phyloP scores from a whole-genome alignment of 208 protist species.

The Trypanosomatidae sp. region DNA sequence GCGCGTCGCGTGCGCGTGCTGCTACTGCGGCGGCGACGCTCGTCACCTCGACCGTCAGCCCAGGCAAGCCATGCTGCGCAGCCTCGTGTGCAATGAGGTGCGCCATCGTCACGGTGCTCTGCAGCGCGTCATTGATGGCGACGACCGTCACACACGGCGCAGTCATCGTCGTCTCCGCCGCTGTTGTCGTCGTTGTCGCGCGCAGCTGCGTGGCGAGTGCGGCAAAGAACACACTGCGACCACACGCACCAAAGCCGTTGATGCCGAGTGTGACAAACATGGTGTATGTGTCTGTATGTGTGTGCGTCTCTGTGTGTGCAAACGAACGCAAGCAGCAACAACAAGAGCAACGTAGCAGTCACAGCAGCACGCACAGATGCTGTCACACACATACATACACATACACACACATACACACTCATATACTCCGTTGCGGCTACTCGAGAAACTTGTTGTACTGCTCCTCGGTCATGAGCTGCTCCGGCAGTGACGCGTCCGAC shows the following conservation, averaged over 20 bases:
- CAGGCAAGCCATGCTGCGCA: too few relatives aligned
- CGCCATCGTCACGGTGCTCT: slow-evolving; percentile 88
- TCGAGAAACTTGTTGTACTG: slow-evolving; percentile 84
- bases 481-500: slow-evolving; percentile 50
- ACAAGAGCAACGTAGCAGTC: too few relatives aligned
- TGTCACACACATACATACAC: background rate
- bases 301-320: too few relatives aligned
- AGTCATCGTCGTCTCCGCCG: too few relatives aligned
- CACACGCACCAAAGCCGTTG: slow-evolving; percentile 96
- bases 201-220: too few relatives aligned
- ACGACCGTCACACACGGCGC: slow-evolving; percentile 61
- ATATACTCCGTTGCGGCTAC: slow-evolving; percentile 3
- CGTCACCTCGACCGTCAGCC: too few relatives aligned
- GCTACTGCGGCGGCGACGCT: too few relatives aligned
- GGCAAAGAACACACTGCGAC: slow-evolving; percentile 86
- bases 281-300: too few relatives aligned
- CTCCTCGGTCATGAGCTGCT: slow-evolving; percentile 66
- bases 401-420: background rate
- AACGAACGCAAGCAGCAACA: too few relatives aligned
- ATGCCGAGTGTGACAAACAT: slow-evolving; percentile 40
- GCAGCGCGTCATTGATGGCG: slow-evolving; percentile 93
- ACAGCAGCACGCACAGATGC: background rate
- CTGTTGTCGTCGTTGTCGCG: too few relatives aligned
- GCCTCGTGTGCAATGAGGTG: slow-evolving; percentile 92
- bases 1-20: too few relatives aligned